Evolutionary conservation across 306 rosid genomes (phyloP).

Genomic region (Potentilla sterilis): DNA sequence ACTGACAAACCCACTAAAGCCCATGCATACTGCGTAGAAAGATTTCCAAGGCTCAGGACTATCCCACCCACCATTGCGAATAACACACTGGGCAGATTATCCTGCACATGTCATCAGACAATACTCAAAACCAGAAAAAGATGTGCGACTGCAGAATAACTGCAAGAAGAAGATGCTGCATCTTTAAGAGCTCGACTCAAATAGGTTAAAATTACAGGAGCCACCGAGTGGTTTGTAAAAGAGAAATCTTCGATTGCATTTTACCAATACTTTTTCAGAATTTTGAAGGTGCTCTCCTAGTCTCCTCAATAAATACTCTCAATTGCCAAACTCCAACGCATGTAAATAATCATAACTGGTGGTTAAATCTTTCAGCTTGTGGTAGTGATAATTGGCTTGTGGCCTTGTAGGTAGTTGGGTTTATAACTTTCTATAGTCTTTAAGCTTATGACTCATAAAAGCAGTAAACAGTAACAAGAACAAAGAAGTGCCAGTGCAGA

Average conservation of each 20-base stretch:
- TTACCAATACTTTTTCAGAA: too few species aligned
- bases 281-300: too few species aligned
- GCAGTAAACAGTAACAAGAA: neutral
- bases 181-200: too few species aligned
- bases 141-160: neutral
- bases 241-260: too few species aligned
- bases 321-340: too few species aligned
- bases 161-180: neutral
- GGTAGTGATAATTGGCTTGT: too few species aligned
- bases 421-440: too few species aligned
- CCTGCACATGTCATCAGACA: slow-evolving; percentile 42
- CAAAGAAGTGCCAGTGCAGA: neutral
- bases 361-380: too few species aligned
- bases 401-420: neutral
- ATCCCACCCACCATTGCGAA: slow-evolving; percentile 89
- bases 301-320: too few species aligned
- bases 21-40: slow-evolving; percentile 82
- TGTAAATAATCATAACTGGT: too few species aligned
- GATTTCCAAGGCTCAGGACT: slow-evolving; percentile 79
- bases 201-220: too few species aligned
- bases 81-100: slow-evolving; percentile 75
- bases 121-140: neutral
- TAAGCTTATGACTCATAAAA: neutral
- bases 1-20: slow-evolving; percentile 92
- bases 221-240: too few species aligned